Conservation (phyloP, 345 rosid species). For the Gossypium arboreum region DNA sequence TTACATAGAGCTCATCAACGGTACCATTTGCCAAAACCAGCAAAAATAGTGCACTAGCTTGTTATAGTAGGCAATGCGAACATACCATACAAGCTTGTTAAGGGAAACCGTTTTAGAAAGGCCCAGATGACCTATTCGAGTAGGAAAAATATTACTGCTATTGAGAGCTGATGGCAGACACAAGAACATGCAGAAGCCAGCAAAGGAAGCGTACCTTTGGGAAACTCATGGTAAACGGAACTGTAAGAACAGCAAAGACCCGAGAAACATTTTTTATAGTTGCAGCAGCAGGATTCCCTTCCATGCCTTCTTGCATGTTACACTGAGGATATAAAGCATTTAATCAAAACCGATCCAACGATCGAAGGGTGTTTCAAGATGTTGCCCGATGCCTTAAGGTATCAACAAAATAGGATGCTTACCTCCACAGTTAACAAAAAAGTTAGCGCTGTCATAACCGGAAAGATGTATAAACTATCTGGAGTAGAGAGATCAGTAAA, state of each 20-base stretch:
- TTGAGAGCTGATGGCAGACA: neutral
- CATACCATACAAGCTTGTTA: neutral
- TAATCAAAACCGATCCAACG: neutral
- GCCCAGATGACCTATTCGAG: neutral
- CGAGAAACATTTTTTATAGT: slow-evolving; percentile 58
- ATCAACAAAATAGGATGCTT: slow-evolving; percentile 14
- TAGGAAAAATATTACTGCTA: neutral
- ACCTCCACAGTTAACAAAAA: slow-evolving; percentile 88
- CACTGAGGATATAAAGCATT: slow-evolving; percentile 29
- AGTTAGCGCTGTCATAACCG: slow-evolving; percentile 54
- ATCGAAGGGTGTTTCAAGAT: neutral
- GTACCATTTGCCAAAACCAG: neutral
- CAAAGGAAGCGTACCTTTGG: slow-evolving; percentile 49
- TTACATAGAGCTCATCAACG: neutral
- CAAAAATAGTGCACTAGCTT: neutral
- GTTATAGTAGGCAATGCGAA: neutral
- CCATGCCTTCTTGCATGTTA: slow-evolving; percentile 90
- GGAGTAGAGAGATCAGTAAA: slow-evolving; percentile 69
- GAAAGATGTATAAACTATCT: slow-evolving; percentile 68
- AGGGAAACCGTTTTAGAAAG: neutral
- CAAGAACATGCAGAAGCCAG: neutral
- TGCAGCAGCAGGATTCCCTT: slow-evolving; percentile 59
- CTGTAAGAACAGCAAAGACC: slow-evolving; percentile 54
- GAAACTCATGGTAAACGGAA: slow-evolving; percentile 72
- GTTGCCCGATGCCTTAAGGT: neutral